Percentiles rank a stretch among this genome's conserved stretches.
Evolutionary conservation across 805 yeast species (phyloP).

Genomic region (Kodamaea hsintzibuensis): DNA sequence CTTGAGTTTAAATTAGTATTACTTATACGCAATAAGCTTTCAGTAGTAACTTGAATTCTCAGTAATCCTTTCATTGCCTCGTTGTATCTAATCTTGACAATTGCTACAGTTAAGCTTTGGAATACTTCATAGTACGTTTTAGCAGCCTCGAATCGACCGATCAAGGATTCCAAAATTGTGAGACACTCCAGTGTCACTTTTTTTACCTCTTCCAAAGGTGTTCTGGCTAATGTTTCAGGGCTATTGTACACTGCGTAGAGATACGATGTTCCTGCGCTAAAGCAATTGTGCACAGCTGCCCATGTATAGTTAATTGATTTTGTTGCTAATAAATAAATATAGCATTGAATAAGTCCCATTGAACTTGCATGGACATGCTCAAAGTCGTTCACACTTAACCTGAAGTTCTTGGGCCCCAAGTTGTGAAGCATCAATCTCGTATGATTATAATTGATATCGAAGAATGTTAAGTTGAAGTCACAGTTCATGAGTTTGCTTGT

Average conservation of each 20-base stretch:
- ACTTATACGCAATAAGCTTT: conserved; percentile 8
- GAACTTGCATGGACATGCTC: conserved; percentile 61
- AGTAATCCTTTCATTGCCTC: conserved; percentile 26
- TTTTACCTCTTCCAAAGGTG: conserved; percentile 45
- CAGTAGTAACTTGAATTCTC: conserved; percentile 8
- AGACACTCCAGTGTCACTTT: conserved; percentile 56
- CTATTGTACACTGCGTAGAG: conserved; percentile 75
- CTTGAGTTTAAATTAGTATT: conserved; percentile 38
- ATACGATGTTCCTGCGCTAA: conserved; percentile 87
- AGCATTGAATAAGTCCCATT: conserved; percentile 63
- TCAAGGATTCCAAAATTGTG: conserved; percentile 57
- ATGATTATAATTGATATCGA: conserved; percentile 75
- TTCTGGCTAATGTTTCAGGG: conserved; percentile 47
- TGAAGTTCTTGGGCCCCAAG: conserved; percentile 67
- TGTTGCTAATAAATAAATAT: conserved; percentile 55
- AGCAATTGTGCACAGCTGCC: conserved; percentile 88
- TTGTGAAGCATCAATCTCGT: conserved; percentile 74
- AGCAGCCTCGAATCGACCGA: conserved; percentile 79
- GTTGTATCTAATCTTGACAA: conserved; percentile 57
- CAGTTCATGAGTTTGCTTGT: conserved; percentile 65
- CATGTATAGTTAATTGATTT: conserved; percentile 79
- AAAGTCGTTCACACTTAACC: conserved; percentile 54
- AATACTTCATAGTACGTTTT: conserved; percentile 67
- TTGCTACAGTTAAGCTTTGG: conserved; percentile 70
- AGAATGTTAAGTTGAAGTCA: conserved; percentile 68